Percentiles rank a stretch among this genome's conserved stretches.
phyloP scores from a whole-genome alignment of 768 basidiomycete species.

The Lactifluus piperatus region DNA sequence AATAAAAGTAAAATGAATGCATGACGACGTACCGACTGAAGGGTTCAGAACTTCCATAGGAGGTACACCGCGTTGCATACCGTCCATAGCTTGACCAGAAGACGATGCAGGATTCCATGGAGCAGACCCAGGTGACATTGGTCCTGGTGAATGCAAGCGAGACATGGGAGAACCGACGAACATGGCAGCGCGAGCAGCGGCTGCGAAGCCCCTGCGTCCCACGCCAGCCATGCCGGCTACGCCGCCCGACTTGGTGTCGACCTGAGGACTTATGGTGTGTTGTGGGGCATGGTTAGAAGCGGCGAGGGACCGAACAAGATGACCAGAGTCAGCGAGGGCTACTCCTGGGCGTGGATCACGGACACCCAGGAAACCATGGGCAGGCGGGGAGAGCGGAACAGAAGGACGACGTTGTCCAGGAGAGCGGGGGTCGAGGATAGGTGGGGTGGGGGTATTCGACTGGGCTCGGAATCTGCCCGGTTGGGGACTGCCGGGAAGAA shows the following conservation, averaged over 20 bases:
- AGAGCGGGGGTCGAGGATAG: slow-evolving; percentile 7
- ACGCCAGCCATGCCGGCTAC: slow-evolving; percentile 88
- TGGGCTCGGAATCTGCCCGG: slow-evolving; percentile 18
- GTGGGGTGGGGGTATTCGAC: slow-evolving; percentile 19
- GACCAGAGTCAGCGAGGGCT: not conserved
- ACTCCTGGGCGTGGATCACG: slow-evolving; percentile 4
- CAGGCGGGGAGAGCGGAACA: slow-evolving; percentile 1
- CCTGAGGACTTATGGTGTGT: slow-evolving; percentile 26
- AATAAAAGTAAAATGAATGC: slow-evolving; percentile 11
- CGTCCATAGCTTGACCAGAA: slow-evolving; percentile 25
- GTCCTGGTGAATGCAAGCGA: not conserved
- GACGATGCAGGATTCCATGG: not conserved
- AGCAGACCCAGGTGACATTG: not conserved
- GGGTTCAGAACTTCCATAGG: slow-evolving; percentile 23
- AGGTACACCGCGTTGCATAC: slow-evolving; percentile 27
- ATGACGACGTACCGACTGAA: slow-evolving; percentile 11
- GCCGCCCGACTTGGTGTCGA: slow-evolving; percentile 68
- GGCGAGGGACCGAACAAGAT: not conserved
- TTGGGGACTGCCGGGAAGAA: not conserved
- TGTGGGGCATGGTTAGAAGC: slow-evolving; percentile 8
- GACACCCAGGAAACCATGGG: not conserved
- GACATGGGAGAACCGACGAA: slow-evolving; percentile 24
- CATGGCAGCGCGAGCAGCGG: slow-evolving; percentile 61
- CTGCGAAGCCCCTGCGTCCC: slow-evolving; percentile 72
- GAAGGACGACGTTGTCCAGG: slow-evolving; percentile 7